Percentiles rank a stretch among this genome's conserved stretches.
phyloP scores from a whole-genome alignment of 768 basidiomycete species.

The Pleurotus tuber-regium region DNA sequence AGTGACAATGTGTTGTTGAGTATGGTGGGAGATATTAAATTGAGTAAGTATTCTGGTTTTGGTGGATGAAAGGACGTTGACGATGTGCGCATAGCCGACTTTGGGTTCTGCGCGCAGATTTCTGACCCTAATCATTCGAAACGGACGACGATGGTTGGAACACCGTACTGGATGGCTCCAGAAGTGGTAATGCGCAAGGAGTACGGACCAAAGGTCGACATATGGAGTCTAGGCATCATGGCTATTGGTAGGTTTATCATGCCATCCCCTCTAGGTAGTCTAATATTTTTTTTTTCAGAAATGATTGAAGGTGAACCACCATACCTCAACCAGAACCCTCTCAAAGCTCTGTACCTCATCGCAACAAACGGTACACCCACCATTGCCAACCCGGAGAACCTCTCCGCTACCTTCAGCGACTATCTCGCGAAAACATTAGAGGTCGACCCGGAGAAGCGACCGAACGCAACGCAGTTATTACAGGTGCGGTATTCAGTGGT shows the following conservation, averaged over 20 bases:
- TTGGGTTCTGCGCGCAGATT: conserved; percentile 98
- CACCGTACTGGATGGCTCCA: conserved; percentile 99
- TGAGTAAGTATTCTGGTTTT: conserved; percentile 62
- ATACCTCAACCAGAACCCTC: conserved; percentile 93
- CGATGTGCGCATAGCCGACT: conserved; percentile 65
- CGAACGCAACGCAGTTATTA: conserved; percentile 78
- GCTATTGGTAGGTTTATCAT: conserved; percentile 69
- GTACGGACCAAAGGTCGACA: conserved; percentile 98
- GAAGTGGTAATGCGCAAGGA: conserved; percentile 98
- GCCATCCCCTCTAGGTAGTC: background rate
- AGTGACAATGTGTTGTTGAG: conserved; percentile 94
- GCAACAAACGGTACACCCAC: conserved; percentile 98
- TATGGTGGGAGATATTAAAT: conserved; percentile 94
- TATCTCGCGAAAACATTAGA: conserved; percentile 88
- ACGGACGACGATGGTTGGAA: conserved; percentile 97
- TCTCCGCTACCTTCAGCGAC: conserved; percentile 79
- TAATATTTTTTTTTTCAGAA: conserved; percentile 45
- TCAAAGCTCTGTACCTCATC: conserved; percentile 96
- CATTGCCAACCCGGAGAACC: conserved; percentile 83
- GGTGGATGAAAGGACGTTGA: conserved; percentile 1
- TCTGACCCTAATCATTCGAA: conserved; percentile 87
- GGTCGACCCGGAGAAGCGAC: conserved; percentile 93
- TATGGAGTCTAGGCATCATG: conserved; percentile 97
- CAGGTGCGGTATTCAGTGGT: conserved; percentile 45
- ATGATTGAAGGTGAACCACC: conserved; percentile 99